Base-by-base conservation (phyloP, 345 rosid species). In the Sonneratia alba region DNA sequence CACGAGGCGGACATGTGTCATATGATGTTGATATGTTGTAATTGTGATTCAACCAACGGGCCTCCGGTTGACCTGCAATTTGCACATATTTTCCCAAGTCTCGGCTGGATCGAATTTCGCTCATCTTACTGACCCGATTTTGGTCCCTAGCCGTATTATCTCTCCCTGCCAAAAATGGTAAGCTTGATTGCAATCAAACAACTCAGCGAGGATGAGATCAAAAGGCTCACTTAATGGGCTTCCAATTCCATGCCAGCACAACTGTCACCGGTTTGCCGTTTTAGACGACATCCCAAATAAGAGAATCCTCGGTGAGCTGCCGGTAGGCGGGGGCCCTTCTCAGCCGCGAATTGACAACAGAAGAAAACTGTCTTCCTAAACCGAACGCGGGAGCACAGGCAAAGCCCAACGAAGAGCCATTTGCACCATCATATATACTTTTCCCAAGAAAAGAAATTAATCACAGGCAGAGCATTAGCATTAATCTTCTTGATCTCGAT, bases 321-420 rank as follows among this genome's bases (percentile, higher is more conserved):
- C 63, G 34, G 6, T 6, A 57, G 32, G 63, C n/a, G 63, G 63
- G 32, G 32, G 3, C 63, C 56, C 66, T 51, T 42, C 36, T 9
- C 36, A 13, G n/a, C 74, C 74, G 64, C 16, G 3, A 43, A 21
- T 19, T n/a, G 75, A 36, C 69, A 72, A 72, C 75, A 36, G 63
- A 72, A 72, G 15, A 72, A 72, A 72, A 64, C 75, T 47, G 75
- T 63, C 19, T 62, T 34, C 38, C 38, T 18, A 62, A 27, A 27
- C 66, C 66, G 3, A 13, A 62, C 66, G 27, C 32, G 37, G 38
- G 37, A 34, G 27, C 37, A 62, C 38, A 62, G 66, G 27, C 66
- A 62, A 62, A 62, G 18, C 38, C 66, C 37, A 24, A 6, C 34
- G 36, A 22, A 6, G 64, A 59, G 24, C 64, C 32, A 27, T 62